Conservation (phyloP, 805 yeast species). For the Lipomyces kockii region DNA sequence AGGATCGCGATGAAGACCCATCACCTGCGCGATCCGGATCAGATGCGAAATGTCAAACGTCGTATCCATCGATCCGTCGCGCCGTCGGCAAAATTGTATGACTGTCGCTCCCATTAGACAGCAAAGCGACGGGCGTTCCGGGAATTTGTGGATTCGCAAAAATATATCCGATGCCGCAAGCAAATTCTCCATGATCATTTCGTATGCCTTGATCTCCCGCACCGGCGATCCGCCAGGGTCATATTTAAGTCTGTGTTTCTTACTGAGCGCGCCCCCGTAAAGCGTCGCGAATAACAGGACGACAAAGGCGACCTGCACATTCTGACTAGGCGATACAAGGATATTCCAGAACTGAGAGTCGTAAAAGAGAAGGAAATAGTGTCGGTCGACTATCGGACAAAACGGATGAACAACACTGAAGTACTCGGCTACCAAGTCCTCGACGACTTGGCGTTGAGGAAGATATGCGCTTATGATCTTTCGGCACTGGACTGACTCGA, state of each 20-base stretch:
- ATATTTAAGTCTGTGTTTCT: slow-evolving; percentile 20
- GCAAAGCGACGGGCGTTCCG: slow-evolving; percentile 15
- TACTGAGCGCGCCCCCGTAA: slow-evolving; percentile 20
- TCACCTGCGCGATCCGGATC: slow-evolving; percentile 23
- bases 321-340: neutral
- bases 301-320: slow-evolving; percentile 7
- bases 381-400: slow-evolving; percentile 25
- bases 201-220: slow-evolving; percentile 3
- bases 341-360: slow-evolving; percentile 20
- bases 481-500: neutral
- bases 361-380: slow-evolving; percentile 11
- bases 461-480: slow-evolving; percentile 4
- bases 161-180: slow-evolving; percentile 18
- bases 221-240: slow-evolving; percentile 8
- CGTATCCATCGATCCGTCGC: slow-evolving; percentile 16
- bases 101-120: slow-evolving; percentile 25
- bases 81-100: slow-evolving; percentile 17
- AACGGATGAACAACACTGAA: slow-evolving; percentile 26
- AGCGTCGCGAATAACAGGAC: slow-evolving; percentile 17
- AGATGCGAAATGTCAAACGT: slow-evolving; percentile 19
- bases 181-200: slow-evolving; percentile 11
- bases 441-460: slow-evolving; percentile 17
- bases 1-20: slow-evolving; percentile 34
- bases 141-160: slow-evolving; percentile 16
- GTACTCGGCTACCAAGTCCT: slow-evolving; percentile 17